Conservation (phyloP, 345 rosid species). For the Capsella bursapastoris region DNA sequence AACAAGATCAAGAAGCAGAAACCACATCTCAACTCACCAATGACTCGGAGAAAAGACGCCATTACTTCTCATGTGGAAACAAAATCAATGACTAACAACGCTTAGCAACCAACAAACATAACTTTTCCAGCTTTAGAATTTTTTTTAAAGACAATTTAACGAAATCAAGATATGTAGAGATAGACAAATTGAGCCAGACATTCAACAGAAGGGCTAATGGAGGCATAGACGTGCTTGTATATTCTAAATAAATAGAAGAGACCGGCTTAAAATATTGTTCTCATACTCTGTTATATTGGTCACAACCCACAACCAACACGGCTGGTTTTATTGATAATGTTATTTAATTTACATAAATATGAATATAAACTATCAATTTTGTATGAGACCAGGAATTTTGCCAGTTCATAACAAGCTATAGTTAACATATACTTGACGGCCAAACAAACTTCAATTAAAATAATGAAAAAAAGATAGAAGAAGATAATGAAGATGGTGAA, state of each 20-base stretch:
- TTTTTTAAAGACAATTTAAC: background rate
- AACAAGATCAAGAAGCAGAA: slow-evolving; percentile 2
- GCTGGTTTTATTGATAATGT: slow-evolving; percentile 30
- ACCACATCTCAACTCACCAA: slow-evolving; percentile 39
- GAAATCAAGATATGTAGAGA: background rate
- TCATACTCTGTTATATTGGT: slow-evolving; percentile 15
- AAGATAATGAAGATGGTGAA: no score
- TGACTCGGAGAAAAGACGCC: slow-evolving; percentile 42
- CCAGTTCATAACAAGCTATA: slow-evolving; percentile 37
- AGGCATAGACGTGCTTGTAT: slow-evolving; percentile 40
- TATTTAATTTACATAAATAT: slow-evolving; percentile 11
- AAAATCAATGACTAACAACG: slow-evolving; percentile 16
- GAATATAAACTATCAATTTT: slow-evolving; percentile 19
- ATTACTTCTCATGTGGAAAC: slow-evolving; percentile 36
- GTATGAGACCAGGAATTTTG: slow-evolving; percentile 3
- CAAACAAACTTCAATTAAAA: slow-evolving; percentile 5
- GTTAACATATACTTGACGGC: slow-evolving; percentile 27
- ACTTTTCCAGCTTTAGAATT: background rate
- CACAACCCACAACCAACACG: slow-evolving; percentile 8
- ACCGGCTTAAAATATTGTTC: slow-evolving; percentile 11
- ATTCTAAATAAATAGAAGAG: background rate
- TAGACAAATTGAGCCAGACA: background rate
- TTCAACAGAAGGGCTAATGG: slow-evolving; percentile 6
- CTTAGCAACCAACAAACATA: background rate
- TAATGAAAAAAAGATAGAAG: background rate